Conservation (phyloP, 1,139 yeast species). For the Kodamaea plutei region DNA sequence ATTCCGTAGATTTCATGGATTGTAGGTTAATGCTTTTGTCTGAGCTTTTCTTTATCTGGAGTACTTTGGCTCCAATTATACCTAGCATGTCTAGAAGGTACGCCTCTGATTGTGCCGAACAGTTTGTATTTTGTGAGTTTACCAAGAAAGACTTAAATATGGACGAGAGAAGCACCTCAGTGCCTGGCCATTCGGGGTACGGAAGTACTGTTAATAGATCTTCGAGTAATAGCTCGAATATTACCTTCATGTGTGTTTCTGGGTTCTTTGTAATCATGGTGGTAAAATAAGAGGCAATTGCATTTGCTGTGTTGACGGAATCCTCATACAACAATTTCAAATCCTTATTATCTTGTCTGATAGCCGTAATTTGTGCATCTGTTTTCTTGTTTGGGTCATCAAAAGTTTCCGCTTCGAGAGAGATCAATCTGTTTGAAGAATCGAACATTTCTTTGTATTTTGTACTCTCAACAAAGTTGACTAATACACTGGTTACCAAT, state of each 20-base stretch:
- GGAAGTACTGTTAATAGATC: conserved; percentile 50
- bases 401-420: too few relatives aligned
- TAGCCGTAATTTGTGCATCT: too few relatives aligned
- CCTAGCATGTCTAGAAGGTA: conserved; percentile 55
- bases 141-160: conserved; percentile 38
- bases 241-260: conserved; percentile 34
- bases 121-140: conserved; percentile 30
- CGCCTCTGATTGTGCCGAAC: conserved; percentile 40
- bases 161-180: conserved; percentile 45
- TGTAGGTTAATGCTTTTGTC: conserved; percentile 12
- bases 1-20: conserved; percentile 11
- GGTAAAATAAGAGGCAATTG: conserved; percentile 37
- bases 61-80: conserved; percentile 46
- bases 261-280: conserved; percentile 34
- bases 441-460: too few relatives aligned
- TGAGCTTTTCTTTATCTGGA: conserved; percentile 23
- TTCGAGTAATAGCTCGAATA: conserved; percentile 49
- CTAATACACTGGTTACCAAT: conserved; percentile 40
- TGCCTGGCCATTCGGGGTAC: conserved; percentile 59
- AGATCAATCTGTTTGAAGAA: too few relatives aligned
- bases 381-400: too few relatives aligned
- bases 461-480: conserved; percentile 42
- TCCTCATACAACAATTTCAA: too few relatives aligned
- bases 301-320: conserved; percentile 19
- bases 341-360: too few relatives aligned